phyloP scores from a whole-genome alignment of 345 rosid species.

The Arabis hirsuta region DNA sequence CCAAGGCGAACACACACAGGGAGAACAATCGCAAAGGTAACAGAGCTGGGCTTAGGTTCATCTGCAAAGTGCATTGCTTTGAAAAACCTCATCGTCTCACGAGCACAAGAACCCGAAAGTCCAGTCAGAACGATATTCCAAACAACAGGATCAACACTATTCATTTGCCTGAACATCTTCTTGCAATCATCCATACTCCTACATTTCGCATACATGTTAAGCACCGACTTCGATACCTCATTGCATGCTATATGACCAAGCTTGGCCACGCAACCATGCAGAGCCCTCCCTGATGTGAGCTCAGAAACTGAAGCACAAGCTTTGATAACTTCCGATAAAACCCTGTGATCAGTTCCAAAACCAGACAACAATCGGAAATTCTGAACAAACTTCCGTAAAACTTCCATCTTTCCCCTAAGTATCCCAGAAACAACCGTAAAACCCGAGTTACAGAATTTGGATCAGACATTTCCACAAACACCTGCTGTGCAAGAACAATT shows the following conservation, averaged over 20 bases:
- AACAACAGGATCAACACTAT: conserved; percentile 59
- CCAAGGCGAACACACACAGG: conserved; percentile 71
- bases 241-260: conserved; percentile 59
- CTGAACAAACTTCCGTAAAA: conserved; percentile 47
- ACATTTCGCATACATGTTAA: conserved; percentile 80
- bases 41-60: conserved; percentile 59
- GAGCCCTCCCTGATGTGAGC: conserved; percentile 53
- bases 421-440: conserved; percentile 24
- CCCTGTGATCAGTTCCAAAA: conserved; percentile 50
- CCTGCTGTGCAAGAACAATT: conserved; percentile 25
- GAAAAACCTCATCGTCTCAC: conserved; percentile 58
- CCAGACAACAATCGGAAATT: conserved; percentile 41
- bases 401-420: conserved; percentile 46
- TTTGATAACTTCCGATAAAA: conserved; percentile 60
- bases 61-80: conserved; percentile 49
- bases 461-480: conserved; percentile 57
- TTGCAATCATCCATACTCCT: conserved; percentile 59
- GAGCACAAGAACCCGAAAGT: conserved; percentile 52
- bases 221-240: conserved; percentile 67
- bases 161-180: conserved; percentile 61
- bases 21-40: conserved; percentile 68
- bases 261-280: conserved; percentile 55
- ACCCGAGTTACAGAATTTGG: conserved; percentile 37
- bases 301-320: conserved; percentile 60
- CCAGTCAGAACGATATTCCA: conserved; percentile 86